Evolutionary conservation across 2,329 filamentous ascomycete genomes (phyloP).

Genomic region (Rachicladosporium sp.): DNA sequence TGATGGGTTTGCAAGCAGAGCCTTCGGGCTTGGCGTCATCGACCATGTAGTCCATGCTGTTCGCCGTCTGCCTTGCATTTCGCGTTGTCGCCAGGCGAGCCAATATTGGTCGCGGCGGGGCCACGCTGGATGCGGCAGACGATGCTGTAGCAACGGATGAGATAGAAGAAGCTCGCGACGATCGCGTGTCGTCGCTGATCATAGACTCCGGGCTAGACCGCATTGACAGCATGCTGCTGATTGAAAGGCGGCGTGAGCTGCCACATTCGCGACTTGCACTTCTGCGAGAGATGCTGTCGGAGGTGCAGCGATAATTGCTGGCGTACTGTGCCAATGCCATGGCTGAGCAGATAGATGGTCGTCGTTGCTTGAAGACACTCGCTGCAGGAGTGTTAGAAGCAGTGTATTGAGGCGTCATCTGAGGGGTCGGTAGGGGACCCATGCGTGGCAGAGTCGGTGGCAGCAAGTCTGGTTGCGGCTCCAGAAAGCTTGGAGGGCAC

Average conservation of each 20-base stretch:
- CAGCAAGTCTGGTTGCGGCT: slow-evolving; percentile 38
- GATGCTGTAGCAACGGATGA: slow-evolving; percentile 39
- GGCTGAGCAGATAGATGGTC: slow-evolving; percentile 46
- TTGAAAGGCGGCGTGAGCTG: slow-evolving; percentile 30
- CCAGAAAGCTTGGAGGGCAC: slow-evolving; percentile 34
- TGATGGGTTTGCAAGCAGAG: slow-evolving; percentile 15
- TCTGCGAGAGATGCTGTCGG: slow-evolving; percentile 33
- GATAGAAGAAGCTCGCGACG: slow-evolving; percentile 43
- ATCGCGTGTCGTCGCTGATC: slow-evolving; percentile 46
- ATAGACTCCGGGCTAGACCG: slow-evolving; percentile 49
- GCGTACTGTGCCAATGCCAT: slow-evolving; percentile 46
- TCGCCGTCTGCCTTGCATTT: slow-evolving; percentile 31
- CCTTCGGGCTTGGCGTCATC: slow-evolving; percentile 16
- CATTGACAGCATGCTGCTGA: slow-evolving; percentile 41
- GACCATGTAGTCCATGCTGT: slow-evolving; percentile 9
- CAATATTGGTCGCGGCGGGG: slow-evolving; percentile 37
- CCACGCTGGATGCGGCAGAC: slow-evolving; percentile 31
- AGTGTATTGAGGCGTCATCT: slow-evolving; percentile 42
- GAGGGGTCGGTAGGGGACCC: slow-evolving; percentile 48
- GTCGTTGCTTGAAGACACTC: slow-evolving; percentile 41
- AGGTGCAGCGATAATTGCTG: slow-evolving; percentile 42
- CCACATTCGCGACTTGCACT: slow-evolving; percentile 7
- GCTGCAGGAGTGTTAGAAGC: slow-evolving; percentile 48
- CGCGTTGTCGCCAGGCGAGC: slow-evolving; percentile 41
- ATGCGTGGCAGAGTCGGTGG: slow-evolving; percentile 41